phyloP scores from a whole-genome alignment of 176 grass and related monocot genomes.

The Tillandsia fasciculata region DNA sequence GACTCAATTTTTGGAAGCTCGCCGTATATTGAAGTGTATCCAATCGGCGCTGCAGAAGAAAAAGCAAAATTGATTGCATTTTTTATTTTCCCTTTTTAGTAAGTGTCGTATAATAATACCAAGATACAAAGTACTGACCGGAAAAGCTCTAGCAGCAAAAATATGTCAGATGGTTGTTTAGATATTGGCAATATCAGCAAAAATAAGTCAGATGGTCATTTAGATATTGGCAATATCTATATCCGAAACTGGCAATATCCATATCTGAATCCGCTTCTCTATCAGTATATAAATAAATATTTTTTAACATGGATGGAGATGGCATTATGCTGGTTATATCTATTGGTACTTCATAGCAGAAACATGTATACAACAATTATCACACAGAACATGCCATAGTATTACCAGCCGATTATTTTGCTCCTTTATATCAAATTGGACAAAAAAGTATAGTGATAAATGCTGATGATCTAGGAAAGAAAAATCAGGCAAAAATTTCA shows the following conservation, averaged over 20 bases:
- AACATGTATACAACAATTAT: too few species aligned
- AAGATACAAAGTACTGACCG: too few species aligned
- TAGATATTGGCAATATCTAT: too few species aligned
- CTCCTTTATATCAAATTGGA: background rate
- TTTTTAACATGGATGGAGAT: too few species aligned
- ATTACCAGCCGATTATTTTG: too few species aligned
- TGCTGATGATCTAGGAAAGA: background rate
- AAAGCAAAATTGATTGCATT: conserved; percentile 9
- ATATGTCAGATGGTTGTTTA: too few species aligned
- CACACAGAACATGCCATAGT: too few species aligned
- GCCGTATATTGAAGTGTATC: conserved; percentile 80
- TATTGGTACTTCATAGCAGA: too few species aligned
- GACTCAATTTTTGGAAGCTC: conserved; percentile 44
- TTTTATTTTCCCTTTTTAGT: background rate
- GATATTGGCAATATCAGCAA: too few species aligned
- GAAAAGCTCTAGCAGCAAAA: too few species aligned
- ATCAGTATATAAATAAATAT: background rate
- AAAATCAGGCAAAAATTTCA: conserved; percentile 22
- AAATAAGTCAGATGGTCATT: too few species aligned
- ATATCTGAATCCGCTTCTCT: background rate
- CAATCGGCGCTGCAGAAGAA: conserved; percentile 40
- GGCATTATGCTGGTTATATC: too few species aligned
- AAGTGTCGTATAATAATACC: background rate
- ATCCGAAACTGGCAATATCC: background rate
- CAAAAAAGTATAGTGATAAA: background rate